Percentiles rank a stretch among this genome's conserved stretches.
Evolutionary conservation across 495 filamentous ascomycete genomes (phyloP).

Genomic region (Xylaria bambusicola): DNA sequence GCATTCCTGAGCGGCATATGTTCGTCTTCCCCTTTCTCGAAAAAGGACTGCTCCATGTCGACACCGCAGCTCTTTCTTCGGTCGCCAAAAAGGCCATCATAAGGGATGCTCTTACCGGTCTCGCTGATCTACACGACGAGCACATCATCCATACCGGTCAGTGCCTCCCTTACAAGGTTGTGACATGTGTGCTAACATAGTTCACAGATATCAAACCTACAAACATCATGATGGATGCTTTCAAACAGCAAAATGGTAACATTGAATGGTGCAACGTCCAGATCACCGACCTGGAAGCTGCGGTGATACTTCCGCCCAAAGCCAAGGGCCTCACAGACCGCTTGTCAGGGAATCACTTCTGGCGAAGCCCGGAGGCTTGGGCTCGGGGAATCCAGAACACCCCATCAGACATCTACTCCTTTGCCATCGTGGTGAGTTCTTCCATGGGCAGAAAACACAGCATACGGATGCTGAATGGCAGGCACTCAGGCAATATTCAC

Average conservation of each 20-base stretch:
- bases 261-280: slow-evolving; percentile 8
- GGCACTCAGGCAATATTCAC: slow-evolving; percentile 11
- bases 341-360: slow-evolving; percentile 28
- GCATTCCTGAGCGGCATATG: slow-evolving; percentile 7
- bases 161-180: slow-evolving; percentile 2
- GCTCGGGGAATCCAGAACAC: slow-evolving; percentile 20
- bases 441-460: not conserved
- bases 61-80: slow-evolving; percentile 5
- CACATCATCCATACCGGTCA: slow-evolving; percentile 7
- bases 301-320: slow-evolving; percentile 15
- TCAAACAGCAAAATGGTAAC: slow-evolving; percentile 11
- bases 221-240: slow-evolving; percentile 26
- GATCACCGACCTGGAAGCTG: slow-evolving; percentile 17
- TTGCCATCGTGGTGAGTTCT: slow-evolving; percentile 24
- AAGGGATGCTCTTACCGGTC: slow-evolving; percentile 10
- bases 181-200: slow-evolving; percentile 8
- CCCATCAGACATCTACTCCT: slow-evolving; percentile 29
- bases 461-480: slow-evolving; percentile 2
- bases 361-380: slow-evolving; percentile 28
- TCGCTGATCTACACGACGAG: slow-evolving; percentile 8
- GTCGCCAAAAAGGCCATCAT: slow-evolving; percentile 4
- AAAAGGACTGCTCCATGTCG: slow-evolving; percentile 8
- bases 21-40: slow-evolving; percentile 7
- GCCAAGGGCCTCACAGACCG: slow-evolving; percentile 18
- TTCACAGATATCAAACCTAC: slow-evolving; percentile 29